Conservation (phyloP, 1,139 yeast species). For the Nakaseomyces uthaithaninus region DNA sequence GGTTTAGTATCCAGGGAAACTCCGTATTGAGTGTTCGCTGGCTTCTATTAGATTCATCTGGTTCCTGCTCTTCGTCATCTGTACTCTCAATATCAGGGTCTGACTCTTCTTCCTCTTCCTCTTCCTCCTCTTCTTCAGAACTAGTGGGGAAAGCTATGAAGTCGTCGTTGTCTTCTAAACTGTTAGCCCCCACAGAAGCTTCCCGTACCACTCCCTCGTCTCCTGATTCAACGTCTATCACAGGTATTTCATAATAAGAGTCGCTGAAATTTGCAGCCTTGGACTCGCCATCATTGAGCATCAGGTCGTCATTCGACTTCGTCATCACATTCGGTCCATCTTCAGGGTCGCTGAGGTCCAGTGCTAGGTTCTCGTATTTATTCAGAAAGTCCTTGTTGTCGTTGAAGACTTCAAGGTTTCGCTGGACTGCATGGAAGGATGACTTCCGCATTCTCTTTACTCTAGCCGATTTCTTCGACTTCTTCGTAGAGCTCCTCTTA, state of each 20-base stretch:
- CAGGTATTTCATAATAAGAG: constrained; percentile 9
- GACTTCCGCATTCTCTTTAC: constrained; percentile 26
- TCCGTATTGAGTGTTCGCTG: constrained; percentile 33
- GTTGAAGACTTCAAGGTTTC: constrained; percentile 26
- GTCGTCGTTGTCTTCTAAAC: constrained; percentile 36
- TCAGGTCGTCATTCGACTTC: constrained; percentile 1
- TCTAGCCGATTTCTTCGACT: neutral
- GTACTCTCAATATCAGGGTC: constrained; percentile 25
- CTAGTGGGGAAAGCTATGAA: constrained; percentile 34
- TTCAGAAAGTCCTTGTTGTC: constrained; percentile 23
- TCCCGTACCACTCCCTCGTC: constrained; percentile 7
- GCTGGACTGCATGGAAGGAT: constrained; percentile 26
- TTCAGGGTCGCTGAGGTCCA: constrained; percentile 16
- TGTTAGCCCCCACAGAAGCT: constrained; percentile 27
- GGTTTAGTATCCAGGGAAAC: constrained; percentile 76
- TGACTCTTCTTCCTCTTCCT: constrained; percentile 17
- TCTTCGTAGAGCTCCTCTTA: constrained; percentile 8
- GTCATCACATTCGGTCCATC: constrained; percentile 12
- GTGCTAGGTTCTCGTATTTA: constrained; percentile 23
- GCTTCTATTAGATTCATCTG: constrained; percentile 10
- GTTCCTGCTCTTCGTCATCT: constrained; percentile 24
- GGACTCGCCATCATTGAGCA: constrained; percentile 10
- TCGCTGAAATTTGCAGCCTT: constrained; percentile 12
- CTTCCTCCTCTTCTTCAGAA: constrained; percentile 24
- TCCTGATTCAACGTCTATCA: constrained; percentile 9